A percentile compares a stretch with the other conserved stretches of the same genome.
Conservation (phyloP, 1,284 basidiomycete genomes). For the Apiotrichum gamsii region DNA sequence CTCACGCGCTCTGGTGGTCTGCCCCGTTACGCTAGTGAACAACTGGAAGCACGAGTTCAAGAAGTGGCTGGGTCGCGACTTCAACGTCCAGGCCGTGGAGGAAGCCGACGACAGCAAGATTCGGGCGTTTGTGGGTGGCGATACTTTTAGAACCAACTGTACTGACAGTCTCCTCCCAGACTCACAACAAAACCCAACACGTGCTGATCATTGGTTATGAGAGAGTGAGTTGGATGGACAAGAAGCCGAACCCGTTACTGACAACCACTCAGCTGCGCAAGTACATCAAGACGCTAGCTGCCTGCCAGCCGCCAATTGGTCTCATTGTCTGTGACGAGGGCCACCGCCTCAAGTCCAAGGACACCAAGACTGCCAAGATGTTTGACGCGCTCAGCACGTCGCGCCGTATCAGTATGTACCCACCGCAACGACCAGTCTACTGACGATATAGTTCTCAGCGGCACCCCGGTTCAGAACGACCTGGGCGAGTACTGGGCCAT, state of each 20-base stretch:
- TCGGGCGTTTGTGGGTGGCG: conserved; percentile 70
- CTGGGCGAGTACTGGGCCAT: conserved; percentile 92
- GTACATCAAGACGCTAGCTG: conserved; percentile 43
- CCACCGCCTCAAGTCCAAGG: conserved; percentile 81
- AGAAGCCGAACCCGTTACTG: background rate
- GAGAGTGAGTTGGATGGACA: conserved; percentile 48
- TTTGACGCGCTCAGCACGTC: conserved; percentile 72
- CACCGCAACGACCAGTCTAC: too few species aligned
- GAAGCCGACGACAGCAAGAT: conserved; percentile 61
- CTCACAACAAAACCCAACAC: conserved; percentile 59
- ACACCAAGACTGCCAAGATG: conserved; percentile 85
- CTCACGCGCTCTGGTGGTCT: conserved; percentile 82
- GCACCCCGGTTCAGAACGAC: conserved; percentile 97
- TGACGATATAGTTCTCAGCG: conserved; percentile 83
- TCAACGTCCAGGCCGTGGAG: conserved; percentile 67
- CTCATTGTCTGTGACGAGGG: conserved; percentile 96
- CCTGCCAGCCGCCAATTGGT: conserved; percentile 68
- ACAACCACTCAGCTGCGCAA: too few species aligned
- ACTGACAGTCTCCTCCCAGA: conserved; percentile 20
- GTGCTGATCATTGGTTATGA: conserved; percentile 96
- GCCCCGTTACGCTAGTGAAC: conserved; percentile 88
- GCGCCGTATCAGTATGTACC: conserved; percentile 56
- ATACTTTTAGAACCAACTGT: background rate
- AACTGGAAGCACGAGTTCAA: conserved; percentile 96
- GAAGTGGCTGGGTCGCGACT: conserved; percentile 57